Evolutionary conservation across 805 yeast species (phyloP), one percentile per base, ranked within the genome.

Genomic region (Candida nanaspora): DNA sequence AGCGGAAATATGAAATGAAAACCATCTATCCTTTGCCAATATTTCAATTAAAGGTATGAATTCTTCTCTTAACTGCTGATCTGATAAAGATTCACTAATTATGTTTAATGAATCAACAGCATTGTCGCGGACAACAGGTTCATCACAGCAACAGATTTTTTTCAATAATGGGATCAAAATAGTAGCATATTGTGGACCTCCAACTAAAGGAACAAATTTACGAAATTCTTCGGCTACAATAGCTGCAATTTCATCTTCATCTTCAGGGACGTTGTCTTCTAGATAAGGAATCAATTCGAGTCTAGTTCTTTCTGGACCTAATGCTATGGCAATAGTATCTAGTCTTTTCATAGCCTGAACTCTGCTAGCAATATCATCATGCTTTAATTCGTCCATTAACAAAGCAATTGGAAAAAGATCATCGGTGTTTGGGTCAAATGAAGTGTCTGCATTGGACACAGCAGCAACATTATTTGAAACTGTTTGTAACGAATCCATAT

Each of bases 231-330:
- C 86, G 3, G 97, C 97, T 47, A 94, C 73, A 18, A 88, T 91
- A 2, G 96, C 86, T 63, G 91, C 82, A 6, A 93, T 96, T 65
- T 93, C 99, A 63, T 93, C 99, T 65, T 93, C 99, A 60, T 94
- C 99, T 53, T 93, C 99, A 49, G 86, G 93, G 9, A 89, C 87
- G 21, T 83, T 93, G 46, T 83, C 89, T 50, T 82, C 86, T 46
- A 93, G 72, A 55, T 91, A 93, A 29, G 98, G 97, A 40, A 93
- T 70, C 56, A 93, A 72, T 60, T 93, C 98, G 36, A 74, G 74
- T 44, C 96, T 73, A 10, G 98, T 85, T 56, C 98, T 76, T 59
- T 87, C 95, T 6, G 93, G 89, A 8, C 98, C 98, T 43, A 93
- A 68, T 2, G 98, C 98, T 39, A 87, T 70, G 27, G 98, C 95